phyloP scores from a whole-genome alignment of 768 basidiomycete genomes.

The Naganishia onofrii region DNA sequence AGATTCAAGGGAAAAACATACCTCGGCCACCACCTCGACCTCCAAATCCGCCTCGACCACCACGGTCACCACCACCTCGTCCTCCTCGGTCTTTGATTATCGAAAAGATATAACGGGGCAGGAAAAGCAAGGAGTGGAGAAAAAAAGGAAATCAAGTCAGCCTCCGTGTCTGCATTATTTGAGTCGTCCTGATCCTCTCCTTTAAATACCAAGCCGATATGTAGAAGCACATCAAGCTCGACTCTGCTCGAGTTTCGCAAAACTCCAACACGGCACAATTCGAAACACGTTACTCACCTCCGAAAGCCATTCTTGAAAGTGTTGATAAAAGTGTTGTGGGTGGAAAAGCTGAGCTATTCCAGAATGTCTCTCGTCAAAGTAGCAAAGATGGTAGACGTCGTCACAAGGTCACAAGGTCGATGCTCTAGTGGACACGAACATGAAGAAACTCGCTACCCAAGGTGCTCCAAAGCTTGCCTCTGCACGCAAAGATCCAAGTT shows the following conservation, averaged over 20 bases:
- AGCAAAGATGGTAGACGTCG: not conserved
- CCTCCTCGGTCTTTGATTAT: slow-evolving; percentile 32
- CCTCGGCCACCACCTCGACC: slow-evolving; percentile 20
- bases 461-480: not conserved
- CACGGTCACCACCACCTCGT: slow-evolving; percentile 19
- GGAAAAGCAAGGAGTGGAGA: not conserved
- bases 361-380: not conserved
- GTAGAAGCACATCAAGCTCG: not conserved
- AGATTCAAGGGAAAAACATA: not conserved
- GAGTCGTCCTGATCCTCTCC: not conserved
- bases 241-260: not conserved
- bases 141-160: not conserved
- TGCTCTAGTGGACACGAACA: not conserved
- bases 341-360: slow-evolving; percentile 10
- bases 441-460: no score
- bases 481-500: slow-evolving; percentile 21
- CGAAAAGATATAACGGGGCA: not conserved
- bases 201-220: not conserved
- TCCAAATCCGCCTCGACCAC: slow-evolving; percentile 25
- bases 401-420: no score
- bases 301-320: slow-evolving; percentile 45
- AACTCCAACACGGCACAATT: not conserved
- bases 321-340: not conserved
- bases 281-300: slow-evolving; percentile 25
- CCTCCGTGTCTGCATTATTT: not conserved